phyloP scores from a whole-genome alignment of 495 filamentous ascomycete species.

The Trichodelitschia bisporula region DNA sequence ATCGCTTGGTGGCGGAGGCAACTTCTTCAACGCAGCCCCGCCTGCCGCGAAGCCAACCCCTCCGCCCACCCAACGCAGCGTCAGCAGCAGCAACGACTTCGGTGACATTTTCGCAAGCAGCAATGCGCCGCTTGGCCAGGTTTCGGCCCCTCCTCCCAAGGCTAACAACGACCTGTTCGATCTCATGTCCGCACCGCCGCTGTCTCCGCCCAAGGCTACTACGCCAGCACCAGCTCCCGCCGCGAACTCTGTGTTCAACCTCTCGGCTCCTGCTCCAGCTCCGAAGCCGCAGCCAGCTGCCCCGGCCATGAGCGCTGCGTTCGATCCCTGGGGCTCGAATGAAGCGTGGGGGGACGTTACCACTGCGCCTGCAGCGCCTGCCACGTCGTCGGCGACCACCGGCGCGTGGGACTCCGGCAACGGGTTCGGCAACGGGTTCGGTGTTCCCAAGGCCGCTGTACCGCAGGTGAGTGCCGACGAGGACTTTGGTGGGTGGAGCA shows the following conservation, averaged over 20 bases:
- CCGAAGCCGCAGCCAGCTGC: slow-evolving; percentile 14
- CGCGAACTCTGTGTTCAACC: slow-evolving; percentile 52
- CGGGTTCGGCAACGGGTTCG: slow-evolving; percentile 2
- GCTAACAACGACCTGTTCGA: slow-evolving; percentile 58
- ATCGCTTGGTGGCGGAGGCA: too few species aligned
- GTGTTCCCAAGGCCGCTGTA: not conserved
- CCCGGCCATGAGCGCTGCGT: slow-evolving; percentile 19
- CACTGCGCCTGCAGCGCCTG: slow-evolving; percentile 5
- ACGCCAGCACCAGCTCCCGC: slow-evolving; percentile 18
- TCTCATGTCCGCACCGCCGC: slow-evolving; percentile 28
- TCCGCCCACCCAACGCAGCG: too few species aligned
- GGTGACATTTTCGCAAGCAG: slow-evolving; percentile 16
- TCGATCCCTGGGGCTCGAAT: slow-evolving; percentile 24
- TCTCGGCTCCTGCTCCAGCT: slow-evolving; percentile 29
- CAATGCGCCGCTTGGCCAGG: slow-evolving; percentile 23
- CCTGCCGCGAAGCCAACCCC: too few species aligned
- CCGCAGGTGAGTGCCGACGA: slow-evolving; percentile 45
- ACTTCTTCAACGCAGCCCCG: too few species aligned
- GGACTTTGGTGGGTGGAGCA: slow-evolving; percentile 87
- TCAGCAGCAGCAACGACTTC: slow-evolving; percentile 22
- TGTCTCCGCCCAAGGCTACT: slow-evolving; percentile 17
- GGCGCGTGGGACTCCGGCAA: slow-evolving; percentile 2
- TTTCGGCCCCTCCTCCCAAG: slow-evolving; percentile 22
- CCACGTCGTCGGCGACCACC: slow-evolving; percentile 2
- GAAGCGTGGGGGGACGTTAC: slow-evolving; percentile 15